Evolutionary conservation across 1,284 basidiomycete genomes (phyloP).

Genomic region (Trametes pubescens): DNA sequence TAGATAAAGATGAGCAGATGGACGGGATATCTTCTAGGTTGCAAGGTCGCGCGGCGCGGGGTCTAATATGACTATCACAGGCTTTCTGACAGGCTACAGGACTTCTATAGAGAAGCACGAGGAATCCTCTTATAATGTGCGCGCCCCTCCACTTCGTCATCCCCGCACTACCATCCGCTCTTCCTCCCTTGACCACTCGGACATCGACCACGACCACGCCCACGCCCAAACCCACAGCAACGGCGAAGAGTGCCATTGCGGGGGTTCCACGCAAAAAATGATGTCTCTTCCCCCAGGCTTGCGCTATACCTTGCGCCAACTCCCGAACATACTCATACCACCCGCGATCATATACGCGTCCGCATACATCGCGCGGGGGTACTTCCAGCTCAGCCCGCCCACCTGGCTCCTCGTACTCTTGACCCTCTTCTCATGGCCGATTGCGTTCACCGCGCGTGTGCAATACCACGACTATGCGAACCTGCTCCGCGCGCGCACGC

Average conservation of each 20-base stretch:
- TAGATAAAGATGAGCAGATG: background rate
- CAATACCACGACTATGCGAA: constrained; percentile 24
- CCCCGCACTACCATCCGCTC: background rate
- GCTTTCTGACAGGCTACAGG: background rate
- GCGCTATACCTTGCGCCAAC: constrained; percentile 25
- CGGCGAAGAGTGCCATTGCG: background rate
- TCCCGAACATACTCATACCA: constrained; percentile 22
- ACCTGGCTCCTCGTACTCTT: constrained; percentile 22
- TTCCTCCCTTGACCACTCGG: background rate
- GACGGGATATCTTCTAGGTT: background rate
- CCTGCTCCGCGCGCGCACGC: constrained; percentile 28
- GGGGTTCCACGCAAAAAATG: background rate
- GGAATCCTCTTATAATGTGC: background rate
- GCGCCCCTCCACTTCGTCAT: background rate
- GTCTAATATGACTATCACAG: background rate
- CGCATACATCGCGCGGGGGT: constrained; percentile 16
- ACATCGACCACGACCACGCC: background rate
- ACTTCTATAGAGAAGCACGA: background rate
- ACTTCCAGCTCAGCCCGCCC: constrained; percentile 5
- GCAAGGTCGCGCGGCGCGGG: background rate
- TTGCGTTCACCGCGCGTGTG: constrained; percentile 20
- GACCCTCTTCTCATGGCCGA: constrained; percentile 25
- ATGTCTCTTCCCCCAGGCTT: constrained; percentile 26
- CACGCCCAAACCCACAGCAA: background rate
- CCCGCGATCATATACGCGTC: constrained; percentile 20